These are phyloP conservation scores for Acanthamoeba healyi DNA, from an alignment of 208 protist species.

Conservation along the genomic window DNA sequence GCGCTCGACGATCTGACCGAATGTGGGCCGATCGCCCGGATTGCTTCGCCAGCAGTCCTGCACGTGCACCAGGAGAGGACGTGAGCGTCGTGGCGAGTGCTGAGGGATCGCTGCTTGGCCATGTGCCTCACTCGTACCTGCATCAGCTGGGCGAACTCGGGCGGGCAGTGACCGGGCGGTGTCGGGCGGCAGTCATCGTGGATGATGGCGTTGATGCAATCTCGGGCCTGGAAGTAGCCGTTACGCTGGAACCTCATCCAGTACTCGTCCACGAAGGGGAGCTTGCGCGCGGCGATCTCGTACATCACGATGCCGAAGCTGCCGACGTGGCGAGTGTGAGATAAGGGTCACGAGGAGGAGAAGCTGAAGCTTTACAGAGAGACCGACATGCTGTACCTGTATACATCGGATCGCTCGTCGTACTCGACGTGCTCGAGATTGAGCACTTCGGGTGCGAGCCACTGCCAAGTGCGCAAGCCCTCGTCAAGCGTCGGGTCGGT, in stretches of 20 bases:
- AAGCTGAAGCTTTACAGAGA: neutral
- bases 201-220: slow-evolving; percentile 67
- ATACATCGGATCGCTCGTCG: slow-evolving; percentile 64
- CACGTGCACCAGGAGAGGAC: too few relatives aligned
- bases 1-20: neutral
- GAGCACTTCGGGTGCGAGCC: slow-evolving; percentile 78
- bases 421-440: slow-evolving; percentile 51
- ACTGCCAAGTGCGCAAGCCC: slow-evolving; percentile 63
- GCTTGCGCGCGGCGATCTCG: slow-evolving; percentile 23
- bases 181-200: slow-evolving; percentile 48
- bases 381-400: slow-evolving; percentile 39
- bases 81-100: neutral
- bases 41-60: neutral
- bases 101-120: neutral
- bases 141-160: slow-evolving; percentile 47
- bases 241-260: slow-evolving; percentile 57
- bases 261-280: slow-evolving; percentile 68
- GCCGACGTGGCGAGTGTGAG: neutral
- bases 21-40: neutral
- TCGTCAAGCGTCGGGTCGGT: slow-evolving; percentile 14
- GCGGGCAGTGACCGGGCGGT: slow-evolving; percentile 4
- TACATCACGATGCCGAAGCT: slow-evolving; percentile 76
- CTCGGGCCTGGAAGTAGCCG: slow-evolving; percentile 48
- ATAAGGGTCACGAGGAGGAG: neutral
- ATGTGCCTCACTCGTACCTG: too few relatives aligned